Evolutionary conservation across 371 early-diverging fungal genomes (phyloP).

Genomic region (Saksenaea vasiformis): DNA sequence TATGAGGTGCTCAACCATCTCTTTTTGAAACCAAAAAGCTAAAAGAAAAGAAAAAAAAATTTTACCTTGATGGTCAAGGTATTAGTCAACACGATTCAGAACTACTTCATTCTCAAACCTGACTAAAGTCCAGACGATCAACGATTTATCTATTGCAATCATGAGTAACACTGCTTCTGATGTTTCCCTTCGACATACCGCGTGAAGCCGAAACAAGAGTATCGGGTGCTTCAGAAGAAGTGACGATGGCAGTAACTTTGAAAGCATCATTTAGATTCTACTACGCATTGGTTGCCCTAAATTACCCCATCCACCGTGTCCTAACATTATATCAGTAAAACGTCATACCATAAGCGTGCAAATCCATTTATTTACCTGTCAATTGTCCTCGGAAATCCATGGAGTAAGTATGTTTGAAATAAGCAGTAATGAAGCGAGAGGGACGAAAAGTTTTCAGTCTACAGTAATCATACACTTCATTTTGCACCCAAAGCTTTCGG

Average conservation of each 20-base stretch:
- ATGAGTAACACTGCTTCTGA: background rate
- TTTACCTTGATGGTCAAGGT: background rate
- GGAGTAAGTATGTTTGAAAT: background rate
- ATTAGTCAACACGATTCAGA: background rate
- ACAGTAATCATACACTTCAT: too few species aligned
- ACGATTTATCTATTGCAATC: conserved; percentile 70
- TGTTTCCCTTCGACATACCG: conserved; percentile 53
- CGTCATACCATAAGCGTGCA: background rate
- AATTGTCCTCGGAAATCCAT: background rate
- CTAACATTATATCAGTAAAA: conserved; percentile 12
- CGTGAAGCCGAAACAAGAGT: conserved; percentile 93
- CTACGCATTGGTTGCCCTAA: background rate
- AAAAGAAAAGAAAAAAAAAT: conserved; percentile 6
- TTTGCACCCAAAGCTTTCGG: too few species aligned
- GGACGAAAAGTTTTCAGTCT: too few species aligned
- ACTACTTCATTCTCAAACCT: conserved; percentile 18
- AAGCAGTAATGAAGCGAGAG: background rate
- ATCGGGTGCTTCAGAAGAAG: conserved; percentile 91
- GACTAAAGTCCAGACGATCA: conserved; percentile 87
- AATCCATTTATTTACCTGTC: background rate
- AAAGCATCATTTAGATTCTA: background rate
- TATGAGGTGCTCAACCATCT: conserved; percentile 5
- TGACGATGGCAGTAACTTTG: conserved; percentile 91
- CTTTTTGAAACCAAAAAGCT: conserved; percentile 1
- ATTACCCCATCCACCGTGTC: conserved; percentile 49